Percentiles rank a stretch among this genome's conserved stretches.
Evolutionary conservation across 805 yeast species (phyloP).

Genomic region (Metschnikowia baotianmanensis): DNA sequence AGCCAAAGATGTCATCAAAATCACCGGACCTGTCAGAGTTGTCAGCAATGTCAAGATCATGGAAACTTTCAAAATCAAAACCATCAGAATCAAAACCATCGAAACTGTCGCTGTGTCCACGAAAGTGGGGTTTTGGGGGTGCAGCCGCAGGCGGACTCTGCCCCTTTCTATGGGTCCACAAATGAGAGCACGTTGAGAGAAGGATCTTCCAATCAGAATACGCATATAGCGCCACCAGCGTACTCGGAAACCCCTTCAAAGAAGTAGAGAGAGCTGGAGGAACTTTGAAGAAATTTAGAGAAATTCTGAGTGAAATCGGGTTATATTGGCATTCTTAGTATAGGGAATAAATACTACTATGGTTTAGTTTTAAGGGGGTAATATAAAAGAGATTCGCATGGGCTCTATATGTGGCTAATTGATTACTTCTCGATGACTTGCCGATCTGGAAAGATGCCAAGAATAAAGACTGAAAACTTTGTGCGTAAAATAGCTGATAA

Average conservation of each 20-base stretch:
- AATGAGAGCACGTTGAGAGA: conserved; percentile 18
- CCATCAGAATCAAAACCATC: conserved; percentile 24
- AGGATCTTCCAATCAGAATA: conserved; percentile 7
- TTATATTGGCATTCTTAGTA: not conserved
- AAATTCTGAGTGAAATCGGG: not conserved
- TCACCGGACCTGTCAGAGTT: too few species aligned
- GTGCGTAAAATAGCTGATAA: too few species aligned
- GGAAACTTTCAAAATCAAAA: conserved; percentile 14
- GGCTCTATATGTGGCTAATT: too few species aligned
- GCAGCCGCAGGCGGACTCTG: conserved; percentile 5
- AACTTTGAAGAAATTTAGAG: too few species aligned
- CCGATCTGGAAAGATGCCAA: too few species aligned
- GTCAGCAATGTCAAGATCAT: too few species aligned
- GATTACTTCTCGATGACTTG: too few species aligned
- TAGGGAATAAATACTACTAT: not conserved
- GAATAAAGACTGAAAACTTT: too few species aligned
- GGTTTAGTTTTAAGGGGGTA: too few species aligned
- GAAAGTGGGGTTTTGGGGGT: conserved; percentile 9
- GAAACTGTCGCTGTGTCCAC: conserved; percentile 24
- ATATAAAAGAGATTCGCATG: too few species aligned
- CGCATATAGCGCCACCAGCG: conserved; percentile 29
- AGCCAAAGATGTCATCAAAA: conserved; percentile 21
- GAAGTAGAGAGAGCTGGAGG: conserved; percentile 1
- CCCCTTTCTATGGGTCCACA: conserved; percentile 29
- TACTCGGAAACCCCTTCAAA: conserved; percentile 25